Conservation (phyloP, 2,329 filamentous ascomycete species). For the Nigrospora sphaerica region DNA sequence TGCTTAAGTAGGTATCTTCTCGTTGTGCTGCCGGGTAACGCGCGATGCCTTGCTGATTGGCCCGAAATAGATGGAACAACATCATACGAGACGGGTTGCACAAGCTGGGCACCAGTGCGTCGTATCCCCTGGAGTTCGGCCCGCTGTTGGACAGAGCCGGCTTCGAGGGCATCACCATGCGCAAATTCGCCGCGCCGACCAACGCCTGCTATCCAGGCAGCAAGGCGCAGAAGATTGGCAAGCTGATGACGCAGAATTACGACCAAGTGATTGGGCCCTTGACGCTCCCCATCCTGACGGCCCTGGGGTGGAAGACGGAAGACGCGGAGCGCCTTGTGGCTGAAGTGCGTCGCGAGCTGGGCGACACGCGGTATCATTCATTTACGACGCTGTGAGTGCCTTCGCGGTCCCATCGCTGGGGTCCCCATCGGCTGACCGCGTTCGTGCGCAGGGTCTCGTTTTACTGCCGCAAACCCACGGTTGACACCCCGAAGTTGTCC, state of each 20-base stretch:
- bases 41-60: no score
- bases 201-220: constrained; percentile 22
- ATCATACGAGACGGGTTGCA: constrained; percentile 17
- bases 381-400: constrained; percentile 17
- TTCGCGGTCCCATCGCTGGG: no score
- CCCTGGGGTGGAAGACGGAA: constrained; percentile 15
- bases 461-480: no score
- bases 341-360: constrained; percentile 13
- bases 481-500: no score
- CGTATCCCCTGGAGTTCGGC: not conserved
- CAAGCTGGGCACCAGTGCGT: constrained; percentile 13
- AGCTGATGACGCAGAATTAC: constrained; percentile 20
- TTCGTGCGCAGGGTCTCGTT: no score
- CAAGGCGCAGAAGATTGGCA: constrained; percentile 17
- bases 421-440: no score
- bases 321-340: constrained; percentile 10
- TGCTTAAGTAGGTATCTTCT: constrained; percentile 3
- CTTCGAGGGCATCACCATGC: constrained; percentile 11
- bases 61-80: constrained; percentile 16
- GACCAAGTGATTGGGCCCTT: constrained; percentile 15
- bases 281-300: constrained; percentile 12
- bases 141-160: constrained; percentile 3
- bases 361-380: constrained; percentile 13
- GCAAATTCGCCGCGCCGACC: constrained; percentile 15
- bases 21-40: no score